Conservation (phyloP, 768 basidiomycete species). For the Dictyophora rubrovolvata region DNA sequence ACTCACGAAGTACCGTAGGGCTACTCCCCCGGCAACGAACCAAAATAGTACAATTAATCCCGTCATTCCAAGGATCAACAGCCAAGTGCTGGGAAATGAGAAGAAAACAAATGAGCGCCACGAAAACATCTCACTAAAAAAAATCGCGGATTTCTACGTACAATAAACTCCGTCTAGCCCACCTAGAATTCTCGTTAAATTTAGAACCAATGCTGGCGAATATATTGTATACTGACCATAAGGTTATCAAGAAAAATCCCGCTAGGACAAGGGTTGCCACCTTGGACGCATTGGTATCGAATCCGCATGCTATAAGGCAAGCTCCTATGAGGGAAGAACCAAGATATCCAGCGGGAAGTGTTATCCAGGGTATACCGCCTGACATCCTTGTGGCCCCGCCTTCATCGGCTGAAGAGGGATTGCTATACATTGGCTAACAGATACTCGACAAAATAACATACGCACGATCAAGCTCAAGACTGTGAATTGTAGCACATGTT, state of each 20-base stretch:
- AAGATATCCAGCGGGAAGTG: slow-evolving; percentile 78
- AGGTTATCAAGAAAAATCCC: slow-evolving; percentile 76
- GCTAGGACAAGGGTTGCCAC: slow-evolving; percentile 70
- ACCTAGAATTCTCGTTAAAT: neutral
- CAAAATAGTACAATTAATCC: slow-evolving; percentile 75
- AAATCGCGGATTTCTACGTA: neutral
- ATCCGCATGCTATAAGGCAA: slow-evolving; percentile 76
- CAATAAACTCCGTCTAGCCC: neutral
- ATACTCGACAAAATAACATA: slow-evolving; percentile 10
- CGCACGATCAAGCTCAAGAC: slow-evolving; percentile 80
- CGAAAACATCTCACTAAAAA: slow-evolving; percentile 39
- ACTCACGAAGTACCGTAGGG: slow-evolving; percentile 66
- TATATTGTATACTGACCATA: slow-evolving; percentile 44
- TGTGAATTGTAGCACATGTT: slow-evolving; percentile 79
- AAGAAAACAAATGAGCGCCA: slow-evolving; percentile 34
- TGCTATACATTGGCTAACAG: neutral
- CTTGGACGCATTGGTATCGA: slow-evolving; percentile 83
- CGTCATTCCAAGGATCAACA: slow-evolving; percentile 66
- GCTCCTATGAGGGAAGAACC: slow-evolving; percentile 84
- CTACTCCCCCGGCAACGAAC: slow-evolving; percentile 67
- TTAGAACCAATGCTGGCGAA: neutral
- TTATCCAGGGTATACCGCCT: slow-evolving; percentile 73
- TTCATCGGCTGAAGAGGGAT: slow-evolving; percentile 54
- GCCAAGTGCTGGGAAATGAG: slow-evolving; percentile 52
- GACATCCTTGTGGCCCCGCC: slow-evolving; percentile 83